A percentile compares a stretch with the other conserved stretches of the same genome.
phyloP scores from a whole-genome alignment of 768 basidiomycete genomes.

The Rhizopogon vinicolor region DNA sequence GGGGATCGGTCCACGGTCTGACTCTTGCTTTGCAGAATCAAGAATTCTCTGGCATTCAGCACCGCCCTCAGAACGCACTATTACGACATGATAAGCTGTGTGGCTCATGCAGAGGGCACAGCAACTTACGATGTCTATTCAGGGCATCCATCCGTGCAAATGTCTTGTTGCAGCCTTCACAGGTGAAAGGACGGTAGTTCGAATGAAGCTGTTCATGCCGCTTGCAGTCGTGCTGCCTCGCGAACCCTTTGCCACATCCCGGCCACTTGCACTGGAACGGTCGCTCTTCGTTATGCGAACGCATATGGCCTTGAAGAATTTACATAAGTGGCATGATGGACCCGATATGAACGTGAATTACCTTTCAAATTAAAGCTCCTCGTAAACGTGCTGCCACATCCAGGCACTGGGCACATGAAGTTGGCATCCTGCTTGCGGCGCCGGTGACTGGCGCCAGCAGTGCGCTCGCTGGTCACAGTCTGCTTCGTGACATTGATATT shows the following conservation, averaged over 20 bases:
- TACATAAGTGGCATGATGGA: slow-evolving; percentile 8
- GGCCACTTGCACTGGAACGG: slow-evolving; percentile 96
- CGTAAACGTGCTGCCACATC: slow-evolving; percentile 86
- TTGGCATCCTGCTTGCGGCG: slow-evolving; percentile 86
- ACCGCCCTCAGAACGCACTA: slow-evolving; percentile 80
- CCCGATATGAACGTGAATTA: slow-evolving; percentile 25
- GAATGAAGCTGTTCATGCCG: slow-evolving; percentile 93
- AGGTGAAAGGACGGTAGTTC: slow-evolving; percentile 88
- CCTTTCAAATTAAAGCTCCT: slow-evolving; percentile 92
- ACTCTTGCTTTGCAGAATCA: slow-evolving; percentile 26
- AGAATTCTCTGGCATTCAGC: slow-evolving; percentile 58
- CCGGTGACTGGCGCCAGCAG: slow-evolving; percentile 80
- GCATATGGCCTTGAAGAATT: slow-evolving; percentile 67
- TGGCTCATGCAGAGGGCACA: neutral
- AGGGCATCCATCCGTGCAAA: slow-evolving; percentile 96
- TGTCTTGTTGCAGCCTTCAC: slow-evolving; percentile 88
- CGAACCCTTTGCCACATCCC: slow-evolving; percentile 92
- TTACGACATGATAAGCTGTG: neutral
- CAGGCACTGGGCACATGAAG: slow-evolving; percentile 77
- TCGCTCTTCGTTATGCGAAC: slow-evolving; percentile 92
- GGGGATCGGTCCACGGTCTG: slow-evolving; percentile 15
- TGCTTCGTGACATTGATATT: slow-evolving; percentile 47
- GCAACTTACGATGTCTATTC: slow-evolving; percentile 80
- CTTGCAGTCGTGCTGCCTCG: slow-evolving; percentile 94
- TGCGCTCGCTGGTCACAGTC: slow-evolving; percentile 89